Conservation (phyloP, 108 stramenopile genomes). For the Conticribra guillardii region DNA sequence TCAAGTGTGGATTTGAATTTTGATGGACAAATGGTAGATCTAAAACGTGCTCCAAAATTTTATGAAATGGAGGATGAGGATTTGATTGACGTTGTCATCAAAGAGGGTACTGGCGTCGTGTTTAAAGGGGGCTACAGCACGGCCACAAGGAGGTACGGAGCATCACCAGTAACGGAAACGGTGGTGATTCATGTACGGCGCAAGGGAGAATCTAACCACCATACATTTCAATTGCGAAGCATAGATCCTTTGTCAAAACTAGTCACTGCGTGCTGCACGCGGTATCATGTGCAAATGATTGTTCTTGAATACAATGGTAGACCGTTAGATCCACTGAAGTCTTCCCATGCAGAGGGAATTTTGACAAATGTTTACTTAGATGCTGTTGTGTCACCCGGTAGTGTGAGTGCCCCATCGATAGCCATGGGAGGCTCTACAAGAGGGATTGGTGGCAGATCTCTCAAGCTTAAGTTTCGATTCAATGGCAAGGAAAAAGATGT, state of each 20-base stretch:
- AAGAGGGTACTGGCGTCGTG: neutral
- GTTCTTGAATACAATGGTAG: slow-evolving; percentile 25
- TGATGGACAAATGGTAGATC: slow-evolving; percentile 57
- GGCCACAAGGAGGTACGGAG: too few relatives aligned
- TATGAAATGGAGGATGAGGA: slow-evolving; percentile 82
- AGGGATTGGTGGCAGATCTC: neutral
- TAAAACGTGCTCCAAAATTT: slow-evolving; percentile 51
- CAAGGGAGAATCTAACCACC: slow-evolving; percentile 1
- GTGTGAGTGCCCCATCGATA: too few relatives aligned
- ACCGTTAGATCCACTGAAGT: slow-evolving; percentile 21
- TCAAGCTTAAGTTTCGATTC: slow-evolving; percentile 38
- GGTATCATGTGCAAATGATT: slow-evolving; percentile 8
- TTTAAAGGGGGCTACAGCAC: neutral
- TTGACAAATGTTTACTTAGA: slow-evolving; percentile 20
- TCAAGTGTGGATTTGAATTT: slow-evolving; percentile 25
- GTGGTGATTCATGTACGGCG: slow-evolving; percentile 20
- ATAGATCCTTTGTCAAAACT: slow-evolving; percentile 20
- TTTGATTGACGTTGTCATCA: slow-evolving; percentile 57
- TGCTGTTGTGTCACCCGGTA: slow-evolving; percentile 13
- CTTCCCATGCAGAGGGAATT: slow-evolving; percentile 16
- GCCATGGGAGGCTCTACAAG: neutral
- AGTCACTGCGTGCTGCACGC: slow-evolving; percentile 4
- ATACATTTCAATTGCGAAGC: slow-evolving; percentile 21
- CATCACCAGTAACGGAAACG: slow-evolving; percentile 3
- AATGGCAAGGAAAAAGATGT: slow-evolving; percentile 39